These are phyloP conservation scores for Termitomyces titanicus DNA, from an alignment of 768 basidiomycete genomes.

Conservation along the genomic window DNA sequence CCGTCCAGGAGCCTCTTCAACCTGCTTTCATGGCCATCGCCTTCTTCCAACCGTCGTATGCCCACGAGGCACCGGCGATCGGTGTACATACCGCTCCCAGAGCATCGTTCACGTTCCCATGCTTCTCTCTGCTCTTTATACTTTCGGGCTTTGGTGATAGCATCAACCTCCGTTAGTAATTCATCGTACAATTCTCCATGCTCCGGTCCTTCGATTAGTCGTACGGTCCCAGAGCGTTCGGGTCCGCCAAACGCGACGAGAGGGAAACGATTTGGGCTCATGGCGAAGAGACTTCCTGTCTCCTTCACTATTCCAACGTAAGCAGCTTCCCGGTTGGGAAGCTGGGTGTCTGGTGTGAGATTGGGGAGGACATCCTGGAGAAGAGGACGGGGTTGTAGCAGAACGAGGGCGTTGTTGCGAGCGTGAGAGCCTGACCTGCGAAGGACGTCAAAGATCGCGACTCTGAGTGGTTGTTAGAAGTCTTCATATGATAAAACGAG, in stretches of 20 bases:
- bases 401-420: constrained; percentile 59
- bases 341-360: constrained; percentile 34
- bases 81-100: constrained; percentile 8
- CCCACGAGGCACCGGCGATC: constrained; percentile 65
- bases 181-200: constrained; percentile 21
- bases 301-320: constrained; percentile 80
- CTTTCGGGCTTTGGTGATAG: constrained; percentile 41
- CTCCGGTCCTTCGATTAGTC: constrained; percentile 23
- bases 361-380: constrained; percentile 70
- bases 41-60: constrained; percentile 49
- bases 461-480: constrained; percentile 38
- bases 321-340: constrained; percentile 58
- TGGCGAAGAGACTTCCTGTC: constrained; percentile 74
- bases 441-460: constrained; percentile 80
- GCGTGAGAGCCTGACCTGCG: constrained; percentile 24
- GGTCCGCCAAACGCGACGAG: constrained; percentile 65
- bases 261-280: constrained; percentile 80
- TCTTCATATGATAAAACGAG: neutral
- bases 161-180: constrained; percentile 39
- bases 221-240: constrained; percentile 15
- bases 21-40: constrained; percentile 41
- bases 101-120: constrained; percentile 12
- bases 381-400: constrained; percentile 82
- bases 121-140: constrained; percentile 16
- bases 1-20: constrained; percentile 58